phyloP scores from a whole-genome alignment of 352 stramenopile species.

The Pythium pyrilobum region DNA sequence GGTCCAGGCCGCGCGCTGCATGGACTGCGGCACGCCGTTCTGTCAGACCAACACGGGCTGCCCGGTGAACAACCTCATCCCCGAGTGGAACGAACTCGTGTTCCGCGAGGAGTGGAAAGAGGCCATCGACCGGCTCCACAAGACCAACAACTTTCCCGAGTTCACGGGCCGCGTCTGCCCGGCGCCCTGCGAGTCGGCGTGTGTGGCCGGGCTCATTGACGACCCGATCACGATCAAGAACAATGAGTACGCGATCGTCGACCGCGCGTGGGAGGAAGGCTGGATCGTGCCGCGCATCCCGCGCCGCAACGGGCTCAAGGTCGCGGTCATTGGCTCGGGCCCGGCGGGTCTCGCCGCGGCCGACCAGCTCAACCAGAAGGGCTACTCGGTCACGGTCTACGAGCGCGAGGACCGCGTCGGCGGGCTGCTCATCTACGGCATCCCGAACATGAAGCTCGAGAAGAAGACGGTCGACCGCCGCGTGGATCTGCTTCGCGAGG shows the following conservation, averaged over 20 bases:
- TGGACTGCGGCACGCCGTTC: conserved; percentile 98
- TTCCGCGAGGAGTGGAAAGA: conserved; percentile 96
- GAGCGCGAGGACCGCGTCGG: conserved; percentile 95
- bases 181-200: conserved; percentile 95
- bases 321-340: conserved; percentile 94
- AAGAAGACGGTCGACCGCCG: conserved; percentile 96
- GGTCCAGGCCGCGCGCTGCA: conserved; percentile 95
- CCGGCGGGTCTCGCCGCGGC: conserved; percentile 90
- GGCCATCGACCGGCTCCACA: conserved; percentile 94
- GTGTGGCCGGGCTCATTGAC: conserved; percentile 94
- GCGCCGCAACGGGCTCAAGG: conserved; percentile 91
- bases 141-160: conserved; percentile 99
- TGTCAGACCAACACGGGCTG: conserved; percentile 98
- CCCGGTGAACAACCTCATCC: conserved; percentile 98
- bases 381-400: conserved; percentile 96
- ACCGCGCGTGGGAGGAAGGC: conserved; percentile 93
- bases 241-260: conserved; percentile 98
- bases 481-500: conserved; percentile 91
- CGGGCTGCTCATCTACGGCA: conserved; percentile 97
- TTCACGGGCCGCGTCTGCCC: conserved; percentile 98
- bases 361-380: conserved; percentile 97
- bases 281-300: conserved; percentile 94
- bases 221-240: conserved; percentile 98
- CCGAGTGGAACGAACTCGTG: conserved; percentile 98
- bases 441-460: conserved; percentile 99